Percentiles rank a stretch among this genome's conserved stretches.
Conservation (phyloP, 805 yeast genomes). For the Monosporozyma siamensis region DNA sequence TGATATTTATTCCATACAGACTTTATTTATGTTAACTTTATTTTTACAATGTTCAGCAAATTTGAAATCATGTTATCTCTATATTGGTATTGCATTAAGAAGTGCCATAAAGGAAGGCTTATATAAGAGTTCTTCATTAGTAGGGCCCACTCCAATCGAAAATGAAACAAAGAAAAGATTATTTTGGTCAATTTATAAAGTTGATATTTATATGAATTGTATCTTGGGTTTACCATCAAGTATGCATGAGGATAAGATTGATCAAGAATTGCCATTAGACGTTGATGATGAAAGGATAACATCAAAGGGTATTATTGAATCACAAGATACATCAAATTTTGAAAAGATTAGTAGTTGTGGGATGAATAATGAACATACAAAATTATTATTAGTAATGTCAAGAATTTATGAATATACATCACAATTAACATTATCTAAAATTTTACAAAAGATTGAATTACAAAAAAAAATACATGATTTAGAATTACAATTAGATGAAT, state of each 20-base stretch:
- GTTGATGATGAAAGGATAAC: conserved; percentile 83
- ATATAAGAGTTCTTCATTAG: conserved; percentile 58
- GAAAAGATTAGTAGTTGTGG: conserved; percentile 48
- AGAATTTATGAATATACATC: conserved; percentile 9
- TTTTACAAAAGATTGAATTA: conserved; percentile 2
- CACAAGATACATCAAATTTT: background rate
- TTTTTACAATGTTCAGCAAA: conserved; percentile 85
- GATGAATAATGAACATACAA: conserved; percentile 80
- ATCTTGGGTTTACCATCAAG: conserved; percentile 79
- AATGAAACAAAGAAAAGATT: conserved; percentile 74
- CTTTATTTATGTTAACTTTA: conserved; percentile 76
- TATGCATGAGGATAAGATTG: conserved; percentile 67
- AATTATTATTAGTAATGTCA: conserved; percentile 54
- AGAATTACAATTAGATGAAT: conserved; percentile 58
- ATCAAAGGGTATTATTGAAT: conserved; percentile 38
- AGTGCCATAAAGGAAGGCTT: conserved; percentile 76
- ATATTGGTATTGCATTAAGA: conserved; percentile 79
- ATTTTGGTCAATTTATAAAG: conserved; percentile 83
- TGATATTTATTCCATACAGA: conserved; percentile 72
- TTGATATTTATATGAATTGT: conserved; percentile 84
- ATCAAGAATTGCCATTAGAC: conserved; percentile 78
- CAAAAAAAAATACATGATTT: conserved; percentile 41
- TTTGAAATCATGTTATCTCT: conserved; percentile 77
- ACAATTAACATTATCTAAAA: conserved; percentile 5
- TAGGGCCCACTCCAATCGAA: conserved; percentile 64